These are phyloP conservation scores for Colletotrichum shisoi DNA, from an alignment of 2,329 filamentous ascomycete species.

Conservation along the genomic window DNA sequence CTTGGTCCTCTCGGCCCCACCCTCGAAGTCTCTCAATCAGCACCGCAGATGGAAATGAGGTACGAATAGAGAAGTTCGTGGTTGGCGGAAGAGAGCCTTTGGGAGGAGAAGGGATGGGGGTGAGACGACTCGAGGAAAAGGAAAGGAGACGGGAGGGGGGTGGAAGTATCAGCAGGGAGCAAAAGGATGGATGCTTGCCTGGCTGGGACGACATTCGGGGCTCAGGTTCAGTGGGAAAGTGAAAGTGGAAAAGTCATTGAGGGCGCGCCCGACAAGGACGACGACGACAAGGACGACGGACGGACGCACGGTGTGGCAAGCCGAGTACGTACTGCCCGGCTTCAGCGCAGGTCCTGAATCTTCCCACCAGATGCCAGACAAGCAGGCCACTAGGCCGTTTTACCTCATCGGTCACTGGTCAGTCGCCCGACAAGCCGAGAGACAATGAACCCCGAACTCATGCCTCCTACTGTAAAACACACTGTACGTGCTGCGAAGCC, in stretches of 20 bases:
- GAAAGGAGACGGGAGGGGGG: neutral
- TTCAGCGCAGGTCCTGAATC: neutral
- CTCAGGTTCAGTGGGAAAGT: no score
- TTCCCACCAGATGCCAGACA: neutral
- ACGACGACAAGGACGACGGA: neutral
- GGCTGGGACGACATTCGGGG: neutral
- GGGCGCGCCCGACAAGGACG: constrained; percentile 40
- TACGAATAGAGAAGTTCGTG: constrained; percentile 15
- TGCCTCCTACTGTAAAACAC: neutral
- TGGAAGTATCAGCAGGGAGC: neutral
- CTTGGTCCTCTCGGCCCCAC: neutral
- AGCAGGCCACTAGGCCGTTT: neutral
- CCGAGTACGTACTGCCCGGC: neutral
- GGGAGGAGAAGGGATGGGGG: neutral
- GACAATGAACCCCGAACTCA: neutral
- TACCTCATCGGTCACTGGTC: no score
- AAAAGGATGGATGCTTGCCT: neutral
- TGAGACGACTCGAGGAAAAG: neutral
- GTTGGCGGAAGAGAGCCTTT: neutral
- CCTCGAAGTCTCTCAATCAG: constrained; percentile 31
- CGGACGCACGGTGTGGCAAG: constrained; percentile 6
- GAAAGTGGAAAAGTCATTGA: constrained; percentile 23
- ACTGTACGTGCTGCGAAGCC: neutral
- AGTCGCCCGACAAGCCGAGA: neutral
- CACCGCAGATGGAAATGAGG: constrained; percentile 22